Base-by-base conservation (phyloP, 495 filamentous ascomycete species). In the Sporormia fimetaria region DNA sequence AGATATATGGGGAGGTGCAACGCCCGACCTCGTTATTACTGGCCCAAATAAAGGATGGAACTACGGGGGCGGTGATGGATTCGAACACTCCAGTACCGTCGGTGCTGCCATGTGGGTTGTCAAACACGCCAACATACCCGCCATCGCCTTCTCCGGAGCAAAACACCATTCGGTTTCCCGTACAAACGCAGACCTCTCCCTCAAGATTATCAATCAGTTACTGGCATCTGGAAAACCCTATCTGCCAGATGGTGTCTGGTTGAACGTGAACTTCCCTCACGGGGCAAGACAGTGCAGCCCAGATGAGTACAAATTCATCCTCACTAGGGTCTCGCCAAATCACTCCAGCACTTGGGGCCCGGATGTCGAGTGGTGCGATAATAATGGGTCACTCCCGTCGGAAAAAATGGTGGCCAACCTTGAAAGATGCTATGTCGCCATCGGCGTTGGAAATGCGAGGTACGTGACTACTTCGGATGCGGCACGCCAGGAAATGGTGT, bases 31-130 rank as follows among this genome's bases (percentile, higher is more conserved):
- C 17, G 76, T 73, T 18, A 71, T 81, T 15, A 52, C 76, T 0
- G 78, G 78, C 0, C 74, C 74, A 3, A 83, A 80, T 54, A 75
- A 78, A 8, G 78, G 78, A 34, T 58, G 54, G 35, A 74, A 83
- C 40, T 58, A 80, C 20, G 75, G 65, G 4, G 33, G 73, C 17
- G 46, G 49, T 0, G 68, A 66, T 0, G 69, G 56, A 9, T 61
- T 79, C 44, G n/a, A n/a, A n/a, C n/a, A n/a, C n/a, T 79, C 75
- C 6, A 78, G 78, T 3, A 83, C 78, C 3, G 70, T 74, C 6
- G 75, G 75, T 25, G 71, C 73, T 0, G 70, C 75, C 15, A 67
- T 63, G 9, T 75, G 74, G 45, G 74, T 76, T 0, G 67, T 65
- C 7, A 63, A 71, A 23, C 56, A 67, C 6, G 67, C 68, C 6